These are phyloP conservation scores for Tylopilus plumbeoviolaceoides DNA, from an alignment of 768 basidiomycete genomes.

Conservation along the genomic window DNA sequence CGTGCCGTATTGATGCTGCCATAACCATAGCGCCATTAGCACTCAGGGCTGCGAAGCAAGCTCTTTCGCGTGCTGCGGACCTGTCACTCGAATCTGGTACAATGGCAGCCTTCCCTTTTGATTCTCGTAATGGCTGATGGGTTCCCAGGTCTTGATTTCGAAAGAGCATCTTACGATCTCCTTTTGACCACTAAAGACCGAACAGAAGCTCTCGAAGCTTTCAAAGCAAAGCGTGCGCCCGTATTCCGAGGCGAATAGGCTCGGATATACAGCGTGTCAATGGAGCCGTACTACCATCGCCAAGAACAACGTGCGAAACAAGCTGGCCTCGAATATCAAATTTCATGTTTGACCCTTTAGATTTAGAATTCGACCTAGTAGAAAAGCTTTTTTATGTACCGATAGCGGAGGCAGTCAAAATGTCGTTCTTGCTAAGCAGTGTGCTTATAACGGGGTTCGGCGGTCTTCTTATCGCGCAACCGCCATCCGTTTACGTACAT, in stretches of 20 bases:
- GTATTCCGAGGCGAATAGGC: conserved; percentile 74
- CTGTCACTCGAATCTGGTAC: conserved; percentile 72
- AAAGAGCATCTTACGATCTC: conserved; percentile 79
- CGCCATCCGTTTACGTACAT: neutral
- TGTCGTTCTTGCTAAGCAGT: neutral
- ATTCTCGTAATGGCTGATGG: neutral
- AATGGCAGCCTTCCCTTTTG: neutral
- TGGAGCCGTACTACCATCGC: neutral
- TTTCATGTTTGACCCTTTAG: neutral
- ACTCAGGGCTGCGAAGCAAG: conserved; percentile 82
- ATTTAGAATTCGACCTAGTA: neutral
- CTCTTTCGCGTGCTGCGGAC: conserved; percentile 77
- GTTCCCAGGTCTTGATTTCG: conserved; percentile 78
- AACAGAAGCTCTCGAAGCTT: conserved; percentile 79
- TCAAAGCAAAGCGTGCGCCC: conserved; percentile 77
- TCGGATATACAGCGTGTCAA: neutral
- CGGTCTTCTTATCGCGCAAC: neutral
- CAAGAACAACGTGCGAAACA: neutral
- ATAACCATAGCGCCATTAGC: conserved; percentile 68
- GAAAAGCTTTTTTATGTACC: neutral
- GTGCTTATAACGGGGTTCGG: neutral
- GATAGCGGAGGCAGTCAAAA: neutral
- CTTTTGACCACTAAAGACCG: conserved; percentile 75
- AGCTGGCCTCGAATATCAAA: neutral
- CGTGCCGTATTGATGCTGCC: neutral